Evolutionary conservation across 768 basidiomycete genomes (phyloP).

Genomic region (Leccinum broughii): DNA sequence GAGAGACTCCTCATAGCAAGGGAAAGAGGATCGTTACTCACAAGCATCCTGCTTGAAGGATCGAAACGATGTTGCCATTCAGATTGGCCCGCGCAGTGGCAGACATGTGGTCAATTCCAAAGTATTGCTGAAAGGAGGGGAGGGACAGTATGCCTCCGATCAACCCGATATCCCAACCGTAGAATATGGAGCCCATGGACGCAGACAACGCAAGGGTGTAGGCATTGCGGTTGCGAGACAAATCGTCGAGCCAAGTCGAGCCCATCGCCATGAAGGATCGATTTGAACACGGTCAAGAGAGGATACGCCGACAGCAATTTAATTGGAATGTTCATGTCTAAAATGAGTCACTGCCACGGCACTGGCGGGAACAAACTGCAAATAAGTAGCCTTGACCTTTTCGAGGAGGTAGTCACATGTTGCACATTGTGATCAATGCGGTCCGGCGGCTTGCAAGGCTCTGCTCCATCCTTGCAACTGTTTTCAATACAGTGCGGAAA

Average conservation of each 20-base stretch:
- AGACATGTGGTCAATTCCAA: constrained; percentile 43
- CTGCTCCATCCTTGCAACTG: background rate
- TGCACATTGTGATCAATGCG: background rate
- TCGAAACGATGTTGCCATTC: constrained; percentile 52
- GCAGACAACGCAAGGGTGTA: constrained; percentile 47
- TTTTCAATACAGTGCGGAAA: background rate
- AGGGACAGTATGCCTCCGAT: constrained; percentile 52
- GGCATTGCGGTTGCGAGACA: constrained; percentile 42
- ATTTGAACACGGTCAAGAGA: background rate
- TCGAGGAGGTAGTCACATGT: background rate
- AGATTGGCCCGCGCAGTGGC: constrained; percentile 41
- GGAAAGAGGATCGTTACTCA: constrained; percentile 23
- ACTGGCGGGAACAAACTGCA: background rate
- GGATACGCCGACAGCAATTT: background rate
- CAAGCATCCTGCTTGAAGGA: constrained; percentile 51
- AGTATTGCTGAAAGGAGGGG: constrained; percentile 47
- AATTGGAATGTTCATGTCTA: background rate
- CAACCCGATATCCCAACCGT: constrained; percentile 50
- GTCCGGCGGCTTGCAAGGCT: background rate
- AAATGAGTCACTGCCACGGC: background rate
- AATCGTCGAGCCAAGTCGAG: constrained; percentile 22
- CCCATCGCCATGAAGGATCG: constrained; percentile 22
- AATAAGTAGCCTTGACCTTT: background rate
- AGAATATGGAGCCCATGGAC: constrained; percentile 49
- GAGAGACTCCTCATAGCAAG: too few relatives aligned